Evolutionary conservation across 2,329 filamentous ascomycete species (phyloP).

Genomic region (Sporothrix curviconia): DNA sequence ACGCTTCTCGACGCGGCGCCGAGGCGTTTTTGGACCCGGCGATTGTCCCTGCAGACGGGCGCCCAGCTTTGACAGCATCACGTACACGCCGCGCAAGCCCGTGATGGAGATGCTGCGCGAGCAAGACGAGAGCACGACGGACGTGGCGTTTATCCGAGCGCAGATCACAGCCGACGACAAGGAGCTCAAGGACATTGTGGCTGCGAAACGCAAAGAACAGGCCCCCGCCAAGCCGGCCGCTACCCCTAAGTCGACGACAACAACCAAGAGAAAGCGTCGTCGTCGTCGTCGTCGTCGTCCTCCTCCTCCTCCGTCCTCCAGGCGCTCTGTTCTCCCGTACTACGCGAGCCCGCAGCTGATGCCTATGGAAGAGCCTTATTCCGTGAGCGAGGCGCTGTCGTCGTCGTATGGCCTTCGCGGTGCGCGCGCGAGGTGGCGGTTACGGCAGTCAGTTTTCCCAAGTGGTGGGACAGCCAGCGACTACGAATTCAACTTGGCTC

Average conservation of each 20-base stretch:
- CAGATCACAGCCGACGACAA: conserved; percentile 71
- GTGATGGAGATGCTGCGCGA: conserved; percentile 70
- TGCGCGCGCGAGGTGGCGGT: no score
- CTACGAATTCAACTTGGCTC: conserved; percentile 2
- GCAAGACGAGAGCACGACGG: conserved; percentile 31
- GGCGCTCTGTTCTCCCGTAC: conserved; percentile 31
- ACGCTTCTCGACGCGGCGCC: conserved; percentile 64
- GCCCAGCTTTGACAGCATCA: conserved; percentile 55
- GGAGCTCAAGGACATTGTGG: conserved; percentile 68
- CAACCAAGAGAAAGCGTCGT: background rate
- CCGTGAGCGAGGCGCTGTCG: conserved; percentile 32
- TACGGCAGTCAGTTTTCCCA: background rate
- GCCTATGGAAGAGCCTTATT: conserved; percentile 33
- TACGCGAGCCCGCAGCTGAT: conserved; percentile 31
- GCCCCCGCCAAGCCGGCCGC: conserved; percentile 4
- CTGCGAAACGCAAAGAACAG: conserved; percentile 42
- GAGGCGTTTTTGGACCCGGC: conserved; percentile 62
- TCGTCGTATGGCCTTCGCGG: conserved; percentile 20
- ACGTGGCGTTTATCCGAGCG: conserved; percentile 64
- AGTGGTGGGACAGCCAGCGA: conserved; percentile 19
- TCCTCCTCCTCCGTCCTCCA: background rate
- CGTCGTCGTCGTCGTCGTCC: no score
- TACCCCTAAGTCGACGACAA: background rate
- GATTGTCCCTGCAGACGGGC: conserved; percentile 48
- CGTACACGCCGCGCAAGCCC: conserved; percentile 64